phyloP scores from a whole-genome alignment of 257 asterid species.

The Osmanthus fragrans region DNA sequence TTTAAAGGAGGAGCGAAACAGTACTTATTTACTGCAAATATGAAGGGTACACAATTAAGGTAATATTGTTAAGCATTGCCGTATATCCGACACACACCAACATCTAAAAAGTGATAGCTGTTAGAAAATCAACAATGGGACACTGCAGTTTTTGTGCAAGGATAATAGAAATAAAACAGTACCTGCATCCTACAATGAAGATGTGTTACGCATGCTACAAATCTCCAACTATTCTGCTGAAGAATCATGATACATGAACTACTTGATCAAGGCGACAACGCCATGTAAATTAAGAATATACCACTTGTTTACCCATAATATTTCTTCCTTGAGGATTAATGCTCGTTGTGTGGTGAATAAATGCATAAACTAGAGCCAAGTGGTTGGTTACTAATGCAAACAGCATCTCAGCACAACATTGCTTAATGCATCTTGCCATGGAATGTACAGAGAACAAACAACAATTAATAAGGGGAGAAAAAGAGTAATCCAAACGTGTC shows the following conservation, averaged over 20 bases:
- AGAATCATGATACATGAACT: background rate
- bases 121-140: background rate
- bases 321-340: background rate
- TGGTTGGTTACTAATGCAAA: background rate
- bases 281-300: background rate
- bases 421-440: background rate
- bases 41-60: background rate
- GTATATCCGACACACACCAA: background rate
- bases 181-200: background rate
- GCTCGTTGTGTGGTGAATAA: background rate
- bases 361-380: background rate
- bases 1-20: background rate
- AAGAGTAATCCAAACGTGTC: background rate
- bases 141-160: background rate
- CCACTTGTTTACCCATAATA: background rate
- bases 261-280: background rate
- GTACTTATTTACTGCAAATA: background rate
- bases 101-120: background rate
- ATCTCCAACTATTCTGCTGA: background rate
- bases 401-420: background rate
- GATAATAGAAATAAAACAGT: background rate
- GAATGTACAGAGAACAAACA: background rate
- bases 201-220: background rate
- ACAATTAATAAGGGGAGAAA: background rate
- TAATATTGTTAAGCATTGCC: background rate